Conservation (phyloP, 2,329 filamentous ascomycete genomes). For the Teratosphaeriaceae sp. region DNA sequence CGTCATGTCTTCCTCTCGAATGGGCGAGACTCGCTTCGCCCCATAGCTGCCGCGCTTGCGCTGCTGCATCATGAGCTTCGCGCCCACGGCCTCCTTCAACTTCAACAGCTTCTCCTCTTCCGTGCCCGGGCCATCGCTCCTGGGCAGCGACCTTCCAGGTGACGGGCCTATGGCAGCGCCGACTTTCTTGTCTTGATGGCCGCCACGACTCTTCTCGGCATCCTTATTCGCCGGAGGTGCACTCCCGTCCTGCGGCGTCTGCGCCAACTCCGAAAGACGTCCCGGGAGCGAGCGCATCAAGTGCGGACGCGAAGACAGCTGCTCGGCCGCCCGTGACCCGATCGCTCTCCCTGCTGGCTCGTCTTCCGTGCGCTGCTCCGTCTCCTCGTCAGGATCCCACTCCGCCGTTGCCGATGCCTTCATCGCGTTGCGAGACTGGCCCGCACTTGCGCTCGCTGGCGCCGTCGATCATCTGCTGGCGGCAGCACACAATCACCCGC, state of each 20-base stretch:
- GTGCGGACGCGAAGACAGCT: slow-evolving; percentile 1
- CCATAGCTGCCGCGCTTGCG: slow-evolving; percentile 23
- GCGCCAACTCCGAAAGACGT: slow-evolving; percentile 10
- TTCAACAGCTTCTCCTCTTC: slow-evolving; percentile 25
- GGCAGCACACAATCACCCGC: no score
- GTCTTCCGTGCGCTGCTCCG: slow-evolving; percentile 1
- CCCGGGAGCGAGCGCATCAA: slow-evolving; percentile 9
- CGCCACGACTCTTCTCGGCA: neutral
- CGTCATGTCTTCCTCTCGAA: slow-evolving; percentile 8
- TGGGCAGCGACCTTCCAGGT: neutral
- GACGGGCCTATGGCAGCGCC: neutral
- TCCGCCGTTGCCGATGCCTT: slow-evolving; percentile 1
- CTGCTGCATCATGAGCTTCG: slow-evolving; percentile 35
- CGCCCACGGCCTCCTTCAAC: slow-evolving; percentile 34
- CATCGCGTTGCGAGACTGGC: slow-evolving; percentile 5
- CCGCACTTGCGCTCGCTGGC: slow-evolving; percentile 1
- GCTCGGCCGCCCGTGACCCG: neutral
- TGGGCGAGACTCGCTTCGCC: slow-evolving; percentile 10
- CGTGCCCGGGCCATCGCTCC: slow-evolving; percentile 1
- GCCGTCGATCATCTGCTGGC: neutral
- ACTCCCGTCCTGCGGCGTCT: neutral
- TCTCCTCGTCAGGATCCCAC: slow-evolving; percentile 4
- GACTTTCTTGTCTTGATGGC: neutral
- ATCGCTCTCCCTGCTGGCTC: neutral
- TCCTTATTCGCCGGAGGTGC: neutral